Conservation (phyloP, 208 protist genomes). For the Zelonia costaricensis region DNA sequence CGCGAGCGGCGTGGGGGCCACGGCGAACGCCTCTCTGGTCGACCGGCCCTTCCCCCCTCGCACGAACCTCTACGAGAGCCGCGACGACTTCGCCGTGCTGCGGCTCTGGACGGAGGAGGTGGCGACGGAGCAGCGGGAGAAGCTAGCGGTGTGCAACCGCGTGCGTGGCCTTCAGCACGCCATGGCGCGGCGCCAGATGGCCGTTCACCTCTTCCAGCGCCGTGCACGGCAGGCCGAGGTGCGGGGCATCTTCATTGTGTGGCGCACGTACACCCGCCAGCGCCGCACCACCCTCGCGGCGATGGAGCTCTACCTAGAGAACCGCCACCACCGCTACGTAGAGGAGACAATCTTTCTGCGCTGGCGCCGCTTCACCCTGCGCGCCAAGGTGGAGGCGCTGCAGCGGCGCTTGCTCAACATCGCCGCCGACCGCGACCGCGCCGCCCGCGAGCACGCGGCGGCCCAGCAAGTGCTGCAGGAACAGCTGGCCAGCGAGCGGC, state of each 20-base stretch:
- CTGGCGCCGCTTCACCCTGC: constrained; percentile 66
- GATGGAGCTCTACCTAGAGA: constrained; percentile 35
- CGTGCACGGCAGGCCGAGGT: constrained; percentile 34
- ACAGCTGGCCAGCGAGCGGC: constrained; percentile 19
- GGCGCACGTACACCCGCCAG: constrained; percentile 41
- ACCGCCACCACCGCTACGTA: constrained; percentile 29
- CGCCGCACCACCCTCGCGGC: constrained; percentile 30
- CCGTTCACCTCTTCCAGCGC: constrained; percentile 51
- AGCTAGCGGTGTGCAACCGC: constrained; percentile 30
- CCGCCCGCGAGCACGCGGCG: constrained; percentile 7
- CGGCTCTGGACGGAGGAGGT: constrained; percentile 71
- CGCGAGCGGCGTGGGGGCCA: background rate
- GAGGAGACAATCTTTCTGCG: constrained; percentile 66
- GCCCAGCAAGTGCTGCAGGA: constrained; percentile 18
- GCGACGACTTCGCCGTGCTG: constrained; percentile 49
- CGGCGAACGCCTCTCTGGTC: background rate
- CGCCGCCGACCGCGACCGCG: constrained; percentile 13
- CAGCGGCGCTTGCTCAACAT: constrained; percentile 33
- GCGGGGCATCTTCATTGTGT: constrained; percentile 46
- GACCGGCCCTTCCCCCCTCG: constrained; percentile 24
- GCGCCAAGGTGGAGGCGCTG: constrained; percentile 39
- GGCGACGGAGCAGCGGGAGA: constrained; percentile 35
- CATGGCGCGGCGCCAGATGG: constrained; percentile 42
- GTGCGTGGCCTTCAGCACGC: constrained; percentile 43
- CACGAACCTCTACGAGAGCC: constrained; percentile 32